Evolutionary conservation across 768 basidiomycete species (phyloP), one percentile per base, ranked within the genome.

Genomic region (Exidia glandulosa): DNA sequence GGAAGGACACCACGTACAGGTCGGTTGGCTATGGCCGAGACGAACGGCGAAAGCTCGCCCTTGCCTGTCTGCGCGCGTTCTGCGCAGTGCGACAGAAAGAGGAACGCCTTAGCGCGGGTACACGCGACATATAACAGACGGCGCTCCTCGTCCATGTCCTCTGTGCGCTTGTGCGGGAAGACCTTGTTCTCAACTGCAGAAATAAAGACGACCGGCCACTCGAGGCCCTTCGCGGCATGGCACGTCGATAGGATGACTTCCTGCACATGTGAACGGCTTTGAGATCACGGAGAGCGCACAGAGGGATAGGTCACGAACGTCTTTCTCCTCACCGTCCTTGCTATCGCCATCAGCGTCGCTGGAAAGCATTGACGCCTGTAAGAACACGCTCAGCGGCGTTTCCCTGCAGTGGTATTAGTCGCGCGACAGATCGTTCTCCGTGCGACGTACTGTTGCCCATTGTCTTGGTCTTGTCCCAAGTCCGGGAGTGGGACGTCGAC

Each of bases 181-280:
- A 81, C 86, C 1, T 83, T 86, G 31, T 80, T 68, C 66, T 91
- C 90, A 2, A 84, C 88, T 88, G 60, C 25, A 56, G 87, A 87
- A 23, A 90, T 75, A 62, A 94, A 85, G 0, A 94, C 90, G 1
- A 93, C 87, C 1, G 92, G 90, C 90, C 91, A 95, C 70, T 95
- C 92, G 7, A 94, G 74, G 0, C 92, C 91, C 69, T 95, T 95
- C 0, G 91, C 90, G 33, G 90, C 82, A 73, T 95, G 92, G 59
- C 91, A 90, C 0, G 92, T 94, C 2, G 86, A 79, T 48, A 94
- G 83, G 1, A 85, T 87, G 6, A 94, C 90, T 79, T 86, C 89
- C 87, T 90, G 32, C 57, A n/a, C n/a, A n/a, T n/a, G n/a, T n/a
- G 16, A 41, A 25, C 25, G 59, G 33, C n/a, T n/a, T n/a, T 57